These are phyloP conservation scores for Neopestalotiopsis sp. DNA, from an alignment of 2,329 filamentous ascomycete species.

Conservation along the genomic window DNA sequence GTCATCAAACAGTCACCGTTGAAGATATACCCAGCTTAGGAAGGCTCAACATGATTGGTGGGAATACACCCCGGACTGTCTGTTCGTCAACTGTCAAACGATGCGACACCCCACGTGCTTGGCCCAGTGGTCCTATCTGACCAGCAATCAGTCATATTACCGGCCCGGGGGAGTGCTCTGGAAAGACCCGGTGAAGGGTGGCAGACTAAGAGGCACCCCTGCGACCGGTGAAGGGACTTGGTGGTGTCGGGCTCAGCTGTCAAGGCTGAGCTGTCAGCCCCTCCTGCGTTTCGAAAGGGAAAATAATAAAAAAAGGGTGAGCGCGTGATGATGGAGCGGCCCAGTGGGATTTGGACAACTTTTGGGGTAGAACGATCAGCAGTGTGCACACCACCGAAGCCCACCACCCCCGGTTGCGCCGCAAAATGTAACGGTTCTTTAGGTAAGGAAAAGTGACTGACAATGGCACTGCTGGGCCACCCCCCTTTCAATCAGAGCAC, in stretches of 20 bases:
- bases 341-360: not conserved
- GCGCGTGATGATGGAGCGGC: constrained; percentile 11
- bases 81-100: not conserved
- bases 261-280: constrained; percentile 16
- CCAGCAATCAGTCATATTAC: constrained; percentile 7
- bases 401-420: not conserved
- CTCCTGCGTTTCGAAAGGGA: constrained; percentile 4
- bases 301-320: not conserved
- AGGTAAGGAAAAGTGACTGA: not conserved
- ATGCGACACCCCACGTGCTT: constrained; percentile 6
- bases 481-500: not conserved
- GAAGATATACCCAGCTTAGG: too few species aligned
- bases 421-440: not conserved
- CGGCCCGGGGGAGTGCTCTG: not conserved
- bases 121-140: constrained; percentile 13
- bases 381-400: not conserved
- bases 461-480: not conserved
- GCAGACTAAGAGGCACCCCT: not conserved
- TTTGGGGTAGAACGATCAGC: not conserved
- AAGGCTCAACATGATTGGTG: constrained; percentile 7
- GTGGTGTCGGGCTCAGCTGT: constrained; percentile 14
- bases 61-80: constrained; percentile 1
- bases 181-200: not conserved
- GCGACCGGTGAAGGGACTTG: constrained; percentile 14
- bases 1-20: too few species aligned